These are phyloP conservation scores for Strigomonas culicis DNA, from an alignment of 208 protist species.

Conservation along the genomic window DNA sequence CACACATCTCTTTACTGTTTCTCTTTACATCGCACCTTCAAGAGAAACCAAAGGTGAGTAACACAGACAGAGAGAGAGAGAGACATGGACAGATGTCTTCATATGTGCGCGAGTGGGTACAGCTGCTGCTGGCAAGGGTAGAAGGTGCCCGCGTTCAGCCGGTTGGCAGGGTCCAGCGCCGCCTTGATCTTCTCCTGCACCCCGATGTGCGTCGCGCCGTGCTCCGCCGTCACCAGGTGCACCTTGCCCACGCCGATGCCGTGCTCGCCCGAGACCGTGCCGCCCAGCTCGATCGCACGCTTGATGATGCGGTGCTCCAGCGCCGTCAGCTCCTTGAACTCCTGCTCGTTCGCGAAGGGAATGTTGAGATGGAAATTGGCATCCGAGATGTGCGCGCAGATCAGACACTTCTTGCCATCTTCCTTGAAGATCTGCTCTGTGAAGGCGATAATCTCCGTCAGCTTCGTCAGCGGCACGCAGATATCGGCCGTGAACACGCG, in stretches of 20 bases:
- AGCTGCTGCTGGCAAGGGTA: constrained; percentile 32
- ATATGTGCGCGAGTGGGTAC: constrained; percentile 17
- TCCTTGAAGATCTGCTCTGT: constrained; percentile 50
- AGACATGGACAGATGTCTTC: no score
- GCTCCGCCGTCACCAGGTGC: constrained; percentile 36
- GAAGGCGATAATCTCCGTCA: constrained; percentile 40
- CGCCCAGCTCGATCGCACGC: constrained; percentile 44
- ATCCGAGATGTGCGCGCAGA: constrained; percentile 72
- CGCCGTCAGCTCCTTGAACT: constrained; percentile 19
- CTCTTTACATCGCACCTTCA: no score
- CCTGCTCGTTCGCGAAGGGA: constrained; percentile 29
- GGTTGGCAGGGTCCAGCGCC: constrained; percentile 61
- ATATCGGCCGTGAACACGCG: constrained; percentile 71
- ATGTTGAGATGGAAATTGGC: constrained; percentile 79
- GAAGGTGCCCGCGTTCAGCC: constrained; percentile 80
- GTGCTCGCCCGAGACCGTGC: constrained; percentile 77
- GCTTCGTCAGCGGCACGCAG: constrained; percentile 71
- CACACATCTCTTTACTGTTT: no score
- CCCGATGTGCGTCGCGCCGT: constrained; percentile 40
- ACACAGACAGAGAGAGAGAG: no score
- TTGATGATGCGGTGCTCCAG: constrained; percentile 54
- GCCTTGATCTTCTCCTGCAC: constrained; percentile 71
- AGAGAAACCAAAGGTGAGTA: no score
- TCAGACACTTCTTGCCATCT: constrained; percentile 10
- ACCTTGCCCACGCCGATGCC: constrained; percentile 31